Evolutionary conservation across 163 green algal genomes (phyloP).

Genomic region (Volvox carteri): DNA sequence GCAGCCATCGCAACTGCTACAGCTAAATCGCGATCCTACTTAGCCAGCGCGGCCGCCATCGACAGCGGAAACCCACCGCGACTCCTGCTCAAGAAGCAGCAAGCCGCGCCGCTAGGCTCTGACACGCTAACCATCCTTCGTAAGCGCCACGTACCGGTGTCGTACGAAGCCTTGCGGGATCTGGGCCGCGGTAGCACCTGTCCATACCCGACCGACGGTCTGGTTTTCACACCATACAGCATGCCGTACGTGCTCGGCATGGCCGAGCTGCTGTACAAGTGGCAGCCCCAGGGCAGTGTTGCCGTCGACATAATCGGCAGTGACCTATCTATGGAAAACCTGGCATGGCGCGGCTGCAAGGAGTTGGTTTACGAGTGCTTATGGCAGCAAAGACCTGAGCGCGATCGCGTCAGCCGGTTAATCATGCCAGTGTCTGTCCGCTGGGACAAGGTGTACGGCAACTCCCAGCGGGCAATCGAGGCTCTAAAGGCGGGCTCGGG

Average conservation of each 20-base stretch:
- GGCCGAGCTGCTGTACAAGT: slow-evolving; percentile 63
- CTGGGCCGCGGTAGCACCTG: slow-evolving; percentile 35
- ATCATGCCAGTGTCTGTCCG: slow-evolving; percentile 41
- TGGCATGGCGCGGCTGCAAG: background rate
- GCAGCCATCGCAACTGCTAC: too few species aligned
- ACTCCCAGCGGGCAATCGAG: background rate
- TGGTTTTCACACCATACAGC: slow-evolving; percentile 61
- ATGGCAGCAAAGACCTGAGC: background rate
- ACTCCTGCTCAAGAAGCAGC: slow-evolving; percentile 68
- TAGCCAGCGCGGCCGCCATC: too few species aligned
- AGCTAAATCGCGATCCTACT: too few species aligned
- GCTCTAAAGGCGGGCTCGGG: background rate
- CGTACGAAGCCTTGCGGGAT: background rate
- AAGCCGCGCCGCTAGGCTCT: slow-evolving; percentile 31
- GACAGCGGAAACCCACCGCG: too few species aligned
- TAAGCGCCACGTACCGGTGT: slow-evolving; percentile 50
- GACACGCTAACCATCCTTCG: slow-evolving; percentile 44
- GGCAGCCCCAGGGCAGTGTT: slow-evolving; percentile 46
- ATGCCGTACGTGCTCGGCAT: slow-evolving; percentile 63
- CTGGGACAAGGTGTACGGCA: slow-evolving; percentile 57
- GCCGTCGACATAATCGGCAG: slow-evolving; percentile 44
- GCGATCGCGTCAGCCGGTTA: background rate
- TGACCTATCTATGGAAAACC: background rate
- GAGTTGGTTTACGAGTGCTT: slow-evolving; percentile 62
- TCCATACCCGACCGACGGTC: slow-evolving; percentile 61